A percentile compares a stretch with the other conserved stretches of the same genome.
Evolutionary conservation across 768 basidiomycete genomes (phyloP).

Genomic region (Leccinum aurantiacum): DNA sequence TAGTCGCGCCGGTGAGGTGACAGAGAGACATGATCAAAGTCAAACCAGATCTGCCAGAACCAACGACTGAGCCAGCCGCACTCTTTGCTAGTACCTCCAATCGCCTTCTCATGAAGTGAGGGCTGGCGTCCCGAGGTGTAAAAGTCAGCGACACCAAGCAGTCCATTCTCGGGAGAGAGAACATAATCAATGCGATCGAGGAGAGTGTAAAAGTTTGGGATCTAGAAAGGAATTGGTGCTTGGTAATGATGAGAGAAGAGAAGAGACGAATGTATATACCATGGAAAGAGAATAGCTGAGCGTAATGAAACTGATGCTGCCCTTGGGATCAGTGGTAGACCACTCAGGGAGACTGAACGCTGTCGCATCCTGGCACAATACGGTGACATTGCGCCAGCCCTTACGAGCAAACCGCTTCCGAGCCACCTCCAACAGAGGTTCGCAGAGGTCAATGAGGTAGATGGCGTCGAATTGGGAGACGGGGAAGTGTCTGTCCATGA

Average conservation of each 20-base stretch:
- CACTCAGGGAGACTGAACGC: constrained; percentile 66
- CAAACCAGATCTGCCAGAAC: constrained; percentile 80
- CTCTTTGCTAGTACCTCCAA: constrained; percentile 60
- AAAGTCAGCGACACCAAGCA: constrained; percentile 73
- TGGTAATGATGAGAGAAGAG: background rate
- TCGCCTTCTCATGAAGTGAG: constrained; percentile 57
- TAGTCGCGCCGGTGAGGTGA: constrained; percentile 64
- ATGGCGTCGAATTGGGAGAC: constrained; percentile 62
- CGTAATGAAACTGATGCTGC: constrained; percentile 54
- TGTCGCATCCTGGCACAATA: constrained; percentile 71
- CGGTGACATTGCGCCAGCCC: constrained; percentile 74
- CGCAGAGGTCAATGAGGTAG: constrained; percentile 74
- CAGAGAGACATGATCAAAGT: constrained; percentile 54
- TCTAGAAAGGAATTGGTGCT: constrained; percentile 33
- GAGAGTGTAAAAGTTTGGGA: constrained; percentile 62
- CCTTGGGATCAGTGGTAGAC: constrained; percentile 48
- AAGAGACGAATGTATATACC: constrained; percentile 30
- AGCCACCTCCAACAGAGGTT: constrained; percentile 68
- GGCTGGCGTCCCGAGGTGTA: constrained; percentile 60
- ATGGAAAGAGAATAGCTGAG: constrained; percentile 60
- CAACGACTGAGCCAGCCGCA: constrained; percentile 66
- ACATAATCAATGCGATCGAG: constrained; percentile 68
- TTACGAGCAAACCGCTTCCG: constrained; percentile 60
- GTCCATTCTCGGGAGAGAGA: constrained; percentile 55
- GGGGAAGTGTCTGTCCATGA: constrained; percentile 63